phyloP scores from a whole-genome alignment of 805 yeast species.

The Metschnikowia picachoensis region DNA sequence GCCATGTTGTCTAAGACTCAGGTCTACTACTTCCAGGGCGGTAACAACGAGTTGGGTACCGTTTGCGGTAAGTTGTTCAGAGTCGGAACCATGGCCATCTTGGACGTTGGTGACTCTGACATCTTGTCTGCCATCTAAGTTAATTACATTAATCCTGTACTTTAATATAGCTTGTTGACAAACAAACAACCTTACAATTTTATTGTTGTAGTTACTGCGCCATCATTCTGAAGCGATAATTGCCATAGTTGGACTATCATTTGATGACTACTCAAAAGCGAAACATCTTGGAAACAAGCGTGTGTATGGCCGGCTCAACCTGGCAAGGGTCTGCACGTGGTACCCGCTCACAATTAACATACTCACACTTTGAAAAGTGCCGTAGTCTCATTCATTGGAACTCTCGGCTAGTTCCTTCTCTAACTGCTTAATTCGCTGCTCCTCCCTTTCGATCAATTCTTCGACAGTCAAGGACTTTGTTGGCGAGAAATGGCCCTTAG shows the following conservation, averaged over 20 bases:
- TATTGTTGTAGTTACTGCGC: too few species aligned
- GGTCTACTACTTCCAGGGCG: conserved; percentile 99
- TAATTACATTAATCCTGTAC: conserved; percentile 6
- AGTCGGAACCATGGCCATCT: conserved; percentile 93
- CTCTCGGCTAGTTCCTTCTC: conserved; percentile 21
- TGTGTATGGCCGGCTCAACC: too few species aligned
- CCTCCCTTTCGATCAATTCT: conserved; percentile 43
- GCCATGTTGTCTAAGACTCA: conserved; percentile 99
- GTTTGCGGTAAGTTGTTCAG: conserved; percentile 99
- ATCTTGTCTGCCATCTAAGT: conserved; percentile 65
- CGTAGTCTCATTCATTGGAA: too few species aligned
- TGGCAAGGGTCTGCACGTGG: too few species aligned
- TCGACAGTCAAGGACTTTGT: conserved; percentile 24
- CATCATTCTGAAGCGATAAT: too few species aligned
- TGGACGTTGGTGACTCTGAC: conserved; percentile 99
- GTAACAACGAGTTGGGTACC: conserved; percentile 99
- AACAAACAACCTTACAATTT: not conserved
- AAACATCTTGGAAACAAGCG: too few species aligned
- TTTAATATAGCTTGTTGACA: conserved; percentile 12
- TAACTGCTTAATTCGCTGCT: conserved; percentile 41
- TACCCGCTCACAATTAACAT: too few species aligned
- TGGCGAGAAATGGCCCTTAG: conserved; percentile 7
- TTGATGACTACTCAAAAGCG: too few species aligned
- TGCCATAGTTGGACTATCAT: too few species aligned
- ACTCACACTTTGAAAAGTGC: too few species aligned